Percentiles rank a stretch among this genome's conserved stretches.
Evolutionary conservation across 495 filamentous ascomycete genomes (phyloP).

Genomic region (Xylaria nigripes): DNA sequence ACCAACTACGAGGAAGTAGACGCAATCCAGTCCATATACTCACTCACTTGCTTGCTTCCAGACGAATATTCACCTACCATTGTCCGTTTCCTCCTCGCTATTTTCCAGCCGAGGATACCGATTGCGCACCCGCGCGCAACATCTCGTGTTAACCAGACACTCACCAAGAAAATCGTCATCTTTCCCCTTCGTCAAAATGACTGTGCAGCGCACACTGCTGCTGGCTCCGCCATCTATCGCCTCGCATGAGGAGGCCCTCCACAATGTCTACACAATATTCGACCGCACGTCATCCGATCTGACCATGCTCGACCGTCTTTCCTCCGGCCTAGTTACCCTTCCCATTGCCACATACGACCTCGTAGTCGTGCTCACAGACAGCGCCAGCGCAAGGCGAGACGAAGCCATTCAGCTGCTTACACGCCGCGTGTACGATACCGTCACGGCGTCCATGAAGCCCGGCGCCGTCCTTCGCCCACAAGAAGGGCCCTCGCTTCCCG

Average conservation of each 20-base stretch:
- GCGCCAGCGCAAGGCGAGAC: constrained; percentile 31
- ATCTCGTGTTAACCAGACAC: neutral
- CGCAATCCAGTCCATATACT: no score
- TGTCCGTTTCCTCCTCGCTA: no score
- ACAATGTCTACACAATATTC: constrained; percentile 44
- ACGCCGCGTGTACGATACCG: constrained; percentile 57
- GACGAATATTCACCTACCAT: no score
- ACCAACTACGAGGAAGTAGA: no score
- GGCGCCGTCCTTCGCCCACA: constrained; percentile 63
- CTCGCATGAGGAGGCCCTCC: constrained; percentile 39
- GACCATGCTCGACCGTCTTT: constrained; percentile 96
- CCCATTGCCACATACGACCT: constrained; percentile 72
- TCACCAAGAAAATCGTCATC: neutral
- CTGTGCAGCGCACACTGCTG: constrained; percentile 40
- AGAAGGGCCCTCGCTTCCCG: constrained; percentile 49
- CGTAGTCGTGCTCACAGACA: constrained; percentile 71
- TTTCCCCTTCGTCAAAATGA: constrained; percentile 9
- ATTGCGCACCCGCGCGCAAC: no score
- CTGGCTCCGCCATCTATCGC: constrained; percentile 49
- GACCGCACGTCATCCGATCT: constrained; percentile 72
- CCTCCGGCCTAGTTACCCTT: constrained; percentile 71
- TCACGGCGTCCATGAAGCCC: constrained; percentile 61
- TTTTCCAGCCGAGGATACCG: no score
- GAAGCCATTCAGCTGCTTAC: constrained; percentile 55
- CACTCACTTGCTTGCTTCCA: no score